Evolutionary conservation across 352 stramenopile species (phyloP), one percentile per base, ranked within the genome.

Genomic region (Pythium plurisporium): DNA sequence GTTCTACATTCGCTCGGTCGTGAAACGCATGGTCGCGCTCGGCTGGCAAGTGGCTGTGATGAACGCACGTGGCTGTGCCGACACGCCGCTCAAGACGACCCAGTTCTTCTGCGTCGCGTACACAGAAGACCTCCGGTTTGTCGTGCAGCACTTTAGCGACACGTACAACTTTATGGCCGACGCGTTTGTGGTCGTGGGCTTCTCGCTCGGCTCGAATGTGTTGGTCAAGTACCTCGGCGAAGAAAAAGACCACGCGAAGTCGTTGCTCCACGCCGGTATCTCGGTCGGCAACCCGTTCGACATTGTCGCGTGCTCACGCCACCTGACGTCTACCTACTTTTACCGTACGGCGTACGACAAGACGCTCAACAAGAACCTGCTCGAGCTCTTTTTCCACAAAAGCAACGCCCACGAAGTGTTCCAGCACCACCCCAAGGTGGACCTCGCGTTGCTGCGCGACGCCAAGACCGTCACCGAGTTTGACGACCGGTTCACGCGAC

Each of bases 191-290:
- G 77, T 62, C 19, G 50, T 87, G 12, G 80, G 80, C 17, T 91
- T 87, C 47, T 91, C 80, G 8, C 74, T 91, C 36, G 80, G 78
- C 11, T 80, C 76, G 10, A 89, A 91, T 36, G 74, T 91, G 14
- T 60, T 93, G 27, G 76, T 87, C 31, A 93, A 93, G 64, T 91
- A 83, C 55, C 55, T 91, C 3, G 80, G 74, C 1, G 80, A 91
- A 62, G 76, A 88, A 30, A 55, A 52, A 26, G 55, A 78, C 0
- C 46, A 72, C 6, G 48, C 65, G 4, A 51, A 58, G 36, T 34
- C 40, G 59, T 52, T 91, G 9, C 53, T 68, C 30, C 81, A 76
- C 10, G 78, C 72, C 3, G 76, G 65, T 19, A 74, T 91, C 37
- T 87, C 80, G 3, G 73, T 91, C 20, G 78, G 78, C 20, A 91